Percentiles rank a stretch among this genome's conserved stretches.
phyloP scores from a whole-genome alignment of 2,329 filamentous ascomycete genomes.

The Penicillium oxalicum region DNA sequence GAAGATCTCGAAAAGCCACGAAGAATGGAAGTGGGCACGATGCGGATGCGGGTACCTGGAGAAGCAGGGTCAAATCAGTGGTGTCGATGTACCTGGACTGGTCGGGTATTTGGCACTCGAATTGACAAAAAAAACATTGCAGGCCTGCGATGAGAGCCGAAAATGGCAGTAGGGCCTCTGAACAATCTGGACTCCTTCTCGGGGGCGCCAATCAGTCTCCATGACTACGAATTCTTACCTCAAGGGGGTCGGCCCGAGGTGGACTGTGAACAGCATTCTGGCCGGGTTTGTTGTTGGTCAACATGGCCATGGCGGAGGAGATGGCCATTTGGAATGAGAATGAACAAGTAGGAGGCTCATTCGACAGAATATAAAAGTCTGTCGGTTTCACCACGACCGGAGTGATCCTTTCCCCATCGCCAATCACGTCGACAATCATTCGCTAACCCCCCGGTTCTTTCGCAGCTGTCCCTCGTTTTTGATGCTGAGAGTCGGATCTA shows the following conservation, averaged over 20 bases:
- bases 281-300: conserved; percentile 4
- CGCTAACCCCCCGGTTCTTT: conserved; percentile 3
- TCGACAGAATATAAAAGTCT: conserved; percentile 2
- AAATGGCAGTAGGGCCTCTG: background rate
- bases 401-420: background rate
- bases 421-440: conserved; percentile 9
- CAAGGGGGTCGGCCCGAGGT: background rate
- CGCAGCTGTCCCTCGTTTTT: background rate
- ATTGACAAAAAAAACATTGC: no score
- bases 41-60: no score
- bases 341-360: background rate
- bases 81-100: no score
- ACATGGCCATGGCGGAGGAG: background rate
- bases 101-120: no score
- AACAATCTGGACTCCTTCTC: background rate
- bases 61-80: no score
- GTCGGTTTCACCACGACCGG: background rate
- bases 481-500: background rate
- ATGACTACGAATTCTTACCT: background rate
- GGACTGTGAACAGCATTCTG: conserved; percentile 1
- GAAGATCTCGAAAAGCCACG: no score
- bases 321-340: background rate
- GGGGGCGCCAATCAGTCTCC: background rate
- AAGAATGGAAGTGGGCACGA: no score
- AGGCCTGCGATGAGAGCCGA: background rate